These are phyloP conservation scores for Cephalotrichum gorgonifer DNA, from an alignment of 2,329 filamentous ascomycete genomes.

Conservation along the genomic window DNA sequence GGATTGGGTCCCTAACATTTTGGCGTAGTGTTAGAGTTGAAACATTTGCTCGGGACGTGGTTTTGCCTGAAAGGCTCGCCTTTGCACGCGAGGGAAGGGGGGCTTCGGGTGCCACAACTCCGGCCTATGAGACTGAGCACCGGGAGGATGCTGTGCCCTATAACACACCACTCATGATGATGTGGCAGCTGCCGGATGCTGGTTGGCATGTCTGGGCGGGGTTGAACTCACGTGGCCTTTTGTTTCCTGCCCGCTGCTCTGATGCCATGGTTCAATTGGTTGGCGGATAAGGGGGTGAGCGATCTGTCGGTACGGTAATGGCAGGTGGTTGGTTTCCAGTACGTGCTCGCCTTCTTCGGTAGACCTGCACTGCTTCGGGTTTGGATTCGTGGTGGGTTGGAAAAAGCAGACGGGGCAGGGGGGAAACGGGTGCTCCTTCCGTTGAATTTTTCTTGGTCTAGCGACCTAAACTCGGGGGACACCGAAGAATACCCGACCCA, in stretches of 20 bases:
- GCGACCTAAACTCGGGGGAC: background rate
- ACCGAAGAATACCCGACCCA: background rate
- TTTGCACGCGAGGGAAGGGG: no score
- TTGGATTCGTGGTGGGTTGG: background rate
- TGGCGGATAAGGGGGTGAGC: background rate
- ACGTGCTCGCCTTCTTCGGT: no score
- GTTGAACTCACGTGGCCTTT: constrained; percentile 29
- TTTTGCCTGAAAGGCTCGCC: background rate
- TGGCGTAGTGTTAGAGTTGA: background rate
- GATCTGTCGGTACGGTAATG: background rate
- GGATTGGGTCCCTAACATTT: constrained; percentile 71
- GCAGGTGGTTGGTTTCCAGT: no score
- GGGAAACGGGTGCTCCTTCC: background rate
- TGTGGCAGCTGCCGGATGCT: no score
- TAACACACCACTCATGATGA: no score
- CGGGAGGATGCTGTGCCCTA: no score
- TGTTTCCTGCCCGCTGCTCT: constrained; percentile 28
- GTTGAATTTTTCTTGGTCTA: background rate
- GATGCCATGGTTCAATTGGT: constrained; percentile 8
- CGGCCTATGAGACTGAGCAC: no score
- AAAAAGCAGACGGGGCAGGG: background rate
- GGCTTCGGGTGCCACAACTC: no score
- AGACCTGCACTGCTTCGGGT: no score
- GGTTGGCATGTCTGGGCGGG: background rate
- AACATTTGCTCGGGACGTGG: background rate